Conservation (phyloP, 1,139 yeast genomes). For the Blastobotrys illinoisensis region DNA sequence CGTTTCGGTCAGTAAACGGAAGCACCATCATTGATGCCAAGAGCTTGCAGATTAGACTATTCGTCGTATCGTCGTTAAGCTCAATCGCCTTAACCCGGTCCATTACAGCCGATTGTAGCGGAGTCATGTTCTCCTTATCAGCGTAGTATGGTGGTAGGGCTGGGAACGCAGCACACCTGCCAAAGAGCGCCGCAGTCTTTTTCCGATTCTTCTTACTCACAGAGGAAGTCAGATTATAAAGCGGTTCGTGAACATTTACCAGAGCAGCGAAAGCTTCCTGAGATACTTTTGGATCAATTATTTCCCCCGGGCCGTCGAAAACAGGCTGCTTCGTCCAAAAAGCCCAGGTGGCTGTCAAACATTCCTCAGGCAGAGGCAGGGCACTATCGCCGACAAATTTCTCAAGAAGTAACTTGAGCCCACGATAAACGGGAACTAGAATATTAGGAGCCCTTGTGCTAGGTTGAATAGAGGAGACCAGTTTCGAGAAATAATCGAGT, state of each 20-base stretch:
- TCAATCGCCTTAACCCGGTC: conserved; percentile 22
- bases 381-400: conserved; percentile 26
- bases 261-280: conserved; percentile 29
- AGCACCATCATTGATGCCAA: conserved; percentile 21
- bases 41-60: conserved; percentile 17
- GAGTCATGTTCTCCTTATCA: conserved; percentile 31
- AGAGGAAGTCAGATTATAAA: conserved; percentile 17
- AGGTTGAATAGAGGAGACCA: conserved; percentile 18
- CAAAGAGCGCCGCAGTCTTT: conserved; percentile 19
- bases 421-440: conserved; percentile 47
- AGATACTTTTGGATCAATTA: conserved; percentile 25
- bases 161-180: conserved; percentile 23
- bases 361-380: conserved; percentile 30
- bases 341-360: conserved; percentile 44
- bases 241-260: conserved; percentile 25
- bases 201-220: conserved; percentile 16
- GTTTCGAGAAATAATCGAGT: conserved; percentile 41
- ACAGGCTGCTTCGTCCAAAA: conserved; percentile 56
- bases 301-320: conserved; percentile 16
- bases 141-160: conserved; percentile 30
- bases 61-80: conserved; percentile 9
- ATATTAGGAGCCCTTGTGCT: conserved; percentile 35
- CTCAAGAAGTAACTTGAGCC: conserved; percentile 45
- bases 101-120: conserved; percentile 30
- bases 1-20: conserved; percentile 17